These are phyloP conservation scores for Crucibulum laeve DNA, from an alignment of 768 basidiomycete species.

Conservation along the genomic window DNA sequence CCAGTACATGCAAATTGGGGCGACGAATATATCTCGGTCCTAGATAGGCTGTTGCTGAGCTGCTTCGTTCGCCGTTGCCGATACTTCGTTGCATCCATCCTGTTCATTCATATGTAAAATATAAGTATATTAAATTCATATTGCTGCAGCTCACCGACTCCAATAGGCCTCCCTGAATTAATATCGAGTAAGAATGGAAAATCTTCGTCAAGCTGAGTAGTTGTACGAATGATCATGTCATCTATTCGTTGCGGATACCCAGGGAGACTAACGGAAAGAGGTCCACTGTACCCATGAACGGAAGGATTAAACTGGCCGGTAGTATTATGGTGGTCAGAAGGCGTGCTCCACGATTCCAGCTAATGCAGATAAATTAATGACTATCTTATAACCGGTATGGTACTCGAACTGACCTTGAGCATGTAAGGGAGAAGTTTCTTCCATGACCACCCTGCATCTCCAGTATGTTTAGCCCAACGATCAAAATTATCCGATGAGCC, in stretches of 20 bases:
- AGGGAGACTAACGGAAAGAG: slow-evolving; percentile 18
- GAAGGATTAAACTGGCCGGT: slow-evolving; percentile 24
- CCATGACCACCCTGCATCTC: slow-evolving; percentile 42
- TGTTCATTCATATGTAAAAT: background rate
- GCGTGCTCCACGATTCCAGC: slow-evolving; percentile 25
- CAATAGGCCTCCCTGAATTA: slow-evolving; percentile 27
- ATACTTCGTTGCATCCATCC: slow-evolving; percentile 18
- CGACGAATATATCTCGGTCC: slow-evolving; percentile 15
- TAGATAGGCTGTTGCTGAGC: slow-evolving; percentile 22
- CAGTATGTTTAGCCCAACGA: slow-evolving; percentile 39
- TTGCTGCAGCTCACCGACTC: slow-evolving; percentile 22
- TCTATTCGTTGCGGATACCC: slow-evolving; percentile 20
- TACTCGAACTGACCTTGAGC: slow-evolving; percentile 11
- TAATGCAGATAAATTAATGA: slow-evolving; percentile 7
- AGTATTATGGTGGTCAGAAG: slow-evolving; percentile 25
- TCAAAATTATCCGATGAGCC: slow-evolving; percentile 43
- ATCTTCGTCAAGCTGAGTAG: slow-evolving; percentile 15
- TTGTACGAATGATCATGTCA: slow-evolving; percentile 18
- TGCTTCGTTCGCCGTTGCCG: slow-evolving; percentile 13
- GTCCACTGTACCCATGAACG: slow-evolving; percentile 21
- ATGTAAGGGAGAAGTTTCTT: slow-evolving; percentile 17
- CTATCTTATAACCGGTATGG: background rate
- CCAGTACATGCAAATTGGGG: slow-evolving; percentile 19
- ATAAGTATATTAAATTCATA: background rate
- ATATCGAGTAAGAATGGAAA: slow-evolving; percentile 34